Base-by-base conservation (phyloP, 495 filamentous ascomycete genomes). In the Penicillium diatomitis region DNA sequence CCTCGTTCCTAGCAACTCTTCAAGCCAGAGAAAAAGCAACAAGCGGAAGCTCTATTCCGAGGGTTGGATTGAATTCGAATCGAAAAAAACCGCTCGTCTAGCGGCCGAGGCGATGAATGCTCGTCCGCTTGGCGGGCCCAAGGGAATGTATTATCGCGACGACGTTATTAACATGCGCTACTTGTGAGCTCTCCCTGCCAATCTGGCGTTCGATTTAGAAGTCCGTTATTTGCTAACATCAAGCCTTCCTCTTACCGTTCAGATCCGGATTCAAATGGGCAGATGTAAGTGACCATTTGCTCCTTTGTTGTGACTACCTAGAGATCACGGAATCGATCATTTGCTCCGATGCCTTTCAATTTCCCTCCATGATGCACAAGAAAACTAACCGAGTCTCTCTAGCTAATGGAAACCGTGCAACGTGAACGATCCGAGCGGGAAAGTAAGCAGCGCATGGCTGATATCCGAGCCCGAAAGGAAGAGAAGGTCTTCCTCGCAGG, bases 131-230 rank as follows among this genome's bases (percentile, higher is more conserved):
- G 89, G 89, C 29, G 92, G 90, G 10, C 85, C 85, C 60, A 96
- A 95, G 70, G 83, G 89, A 4, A 77, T 81, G 8, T 94, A 83
- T 66, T 98, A 96, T 66, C 80, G 86, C 47, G 92, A 98, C 65
- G 94, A 97, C 62, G 78, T 98, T 41, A 95, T 87, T 86, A 92
- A 83, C 59, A 73, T 86, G 52, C 82, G 78, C 49, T 98, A 96
- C 61, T 72, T 98, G 46, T 33, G 38, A 42, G 40, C 32, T 31
- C 32, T 10, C 40, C 27, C 2, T 30, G 20, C 20, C 20, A 20
- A 20, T 20, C 20, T 20, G 0, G 20, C 20, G 20, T 20, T 2
- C 20, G 20, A 20, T 20, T 20, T 2, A 30, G 1, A 38, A 38
- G 2, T 27, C 0, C 4, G n/a, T 4, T 27, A 5, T 42, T 11